Evolutionary conservation across 495 filamentous ascomycete genomes (phyloP), one percentile per base, ranked within the genome.

Genomic region (Pseudomonodictys pantanalensis): DNA sequence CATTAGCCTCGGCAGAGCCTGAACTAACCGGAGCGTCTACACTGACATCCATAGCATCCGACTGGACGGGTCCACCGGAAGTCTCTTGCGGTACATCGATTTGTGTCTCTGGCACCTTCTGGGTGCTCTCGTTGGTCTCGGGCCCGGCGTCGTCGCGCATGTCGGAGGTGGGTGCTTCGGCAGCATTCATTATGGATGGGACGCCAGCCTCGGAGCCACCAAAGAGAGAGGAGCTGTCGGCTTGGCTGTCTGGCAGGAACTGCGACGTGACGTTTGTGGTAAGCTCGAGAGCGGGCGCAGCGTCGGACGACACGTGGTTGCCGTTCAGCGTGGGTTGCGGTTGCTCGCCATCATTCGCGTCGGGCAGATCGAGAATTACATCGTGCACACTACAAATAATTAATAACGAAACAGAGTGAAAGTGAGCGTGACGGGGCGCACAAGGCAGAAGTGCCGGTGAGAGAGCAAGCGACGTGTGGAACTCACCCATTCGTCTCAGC

Each of bases 401-500:
- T 20, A 46, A 49, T 35, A 50, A 26, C 24, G 30, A 38, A 43
- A n/a, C 9, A 41, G 42, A 41, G 41, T 20, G 47, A 33, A 49
- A 26, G 46, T 23, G 43, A 48, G 15, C 33, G 58, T 45, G 50
- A 35, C 28, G 23, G 43, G 7, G 55, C 48, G 50, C n/a, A 24
- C 49, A n/a, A n/a, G n/a, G n/a, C n/a, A n/a, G n/a, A n/a, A n/a
- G n/a, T n/a, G n/a, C n/a, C n/a, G n/a, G n/a, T n/a, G n/a, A n/a
- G n/a, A n/a, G n/a, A n/a, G n/a, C n/a, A n/a, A n/a, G n/a, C n/a
- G n/a, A n/a, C n/a, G n/a, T n/a, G n/a, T n/a, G n/a, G n/a, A n/a
- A 77, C 78, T 78, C 68, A 80, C 78, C 73, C 74, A 63, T 80
- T 77, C 51, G 75, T 70, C 18, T 77, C 73, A 30, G 64, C 35